These are phyloP conservation scores for Glycyrrhiza uralensis DNA, from an alignment of 306 rosid genomes.

Conservation along the genomic window DNA sequence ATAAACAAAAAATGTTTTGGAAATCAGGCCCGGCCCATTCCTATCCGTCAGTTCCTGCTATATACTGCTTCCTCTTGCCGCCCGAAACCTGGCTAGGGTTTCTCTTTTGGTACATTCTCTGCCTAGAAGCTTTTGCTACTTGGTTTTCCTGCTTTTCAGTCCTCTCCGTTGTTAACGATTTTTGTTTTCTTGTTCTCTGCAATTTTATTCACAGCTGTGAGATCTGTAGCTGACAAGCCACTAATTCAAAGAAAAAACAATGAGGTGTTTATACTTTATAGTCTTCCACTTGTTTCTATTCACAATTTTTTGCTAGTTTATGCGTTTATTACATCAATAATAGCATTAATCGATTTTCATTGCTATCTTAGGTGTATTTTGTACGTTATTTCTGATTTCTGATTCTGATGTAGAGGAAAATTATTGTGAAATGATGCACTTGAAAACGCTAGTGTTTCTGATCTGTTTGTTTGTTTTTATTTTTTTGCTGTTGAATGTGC, in stretches of 20 bases:
- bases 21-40: slow-evolving; percentile 11
- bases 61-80: not conserved
- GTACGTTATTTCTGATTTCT: not conserved
- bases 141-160: not conserved
- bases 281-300: not conserved
- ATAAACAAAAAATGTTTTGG: too few species aligned
- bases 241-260: not conserved
- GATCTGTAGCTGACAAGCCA: not conserved
- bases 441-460: not conserved
- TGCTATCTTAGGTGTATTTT: not conserved
- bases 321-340: too few species aligned
- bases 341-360: not conserved
- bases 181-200: not conserved
- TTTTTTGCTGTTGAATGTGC: not conserved
- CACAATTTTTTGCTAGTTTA: not conserved
- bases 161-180: not conserved
- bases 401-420: not conserved
- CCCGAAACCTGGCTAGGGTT: not conserved
- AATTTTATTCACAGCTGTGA: not conserved
- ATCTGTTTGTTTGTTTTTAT: too few species aligned
- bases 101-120: not conserved
- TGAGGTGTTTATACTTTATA: not conserved
- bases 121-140: not conserved
- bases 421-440: not conserved
- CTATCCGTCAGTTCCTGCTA: not conserved